These are phyloP conservation scores for Eleusine indica DNA, from an alignment of 176 grass and related monocot genomes.

Conservation along the genomic window DNA sequence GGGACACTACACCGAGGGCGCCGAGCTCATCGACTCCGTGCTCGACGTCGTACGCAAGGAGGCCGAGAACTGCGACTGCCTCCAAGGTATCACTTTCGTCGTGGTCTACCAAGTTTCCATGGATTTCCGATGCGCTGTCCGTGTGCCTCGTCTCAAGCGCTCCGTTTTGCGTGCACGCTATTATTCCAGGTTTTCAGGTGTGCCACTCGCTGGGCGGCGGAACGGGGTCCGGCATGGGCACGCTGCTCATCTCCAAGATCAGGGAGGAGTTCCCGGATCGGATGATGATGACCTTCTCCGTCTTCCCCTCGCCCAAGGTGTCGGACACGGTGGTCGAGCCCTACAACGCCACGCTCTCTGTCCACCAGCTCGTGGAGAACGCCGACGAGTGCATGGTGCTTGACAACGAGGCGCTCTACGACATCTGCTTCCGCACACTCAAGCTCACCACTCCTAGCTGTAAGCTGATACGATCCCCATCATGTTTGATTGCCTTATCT, in stretches of 20 bases:
- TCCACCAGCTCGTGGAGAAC: constrained; percentile 78
- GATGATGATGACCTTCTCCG: constrained; percentile 73
- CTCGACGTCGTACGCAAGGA: constrained; percentile 93
- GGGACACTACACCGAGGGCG: constrained; percentile 97
- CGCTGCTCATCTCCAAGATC: constrained; percentile 67
- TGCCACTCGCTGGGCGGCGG: constrained; percentile 66
- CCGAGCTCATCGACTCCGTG: constrained; percentile 83
- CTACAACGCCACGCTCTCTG: constrained; percentile 69
- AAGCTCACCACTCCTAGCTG: constrained; percentile 54
- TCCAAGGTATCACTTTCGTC: constrained; percentile 56
- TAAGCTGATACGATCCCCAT: not conserved
- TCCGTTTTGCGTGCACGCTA: no score
- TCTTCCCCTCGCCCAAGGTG: constrained; percentile 77
- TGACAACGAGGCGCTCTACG: constrained; percentile 74
- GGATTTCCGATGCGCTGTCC: not conserved
- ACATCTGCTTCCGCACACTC: constrained; percentile 76
- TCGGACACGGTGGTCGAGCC: constrained; percentile 74
- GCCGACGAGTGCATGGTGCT: constrained; percentile 81
- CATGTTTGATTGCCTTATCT: not conserved
- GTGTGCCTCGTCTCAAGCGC: not conserved
- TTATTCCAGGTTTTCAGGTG: not conserved
- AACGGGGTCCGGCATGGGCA: constrained; percentile 58
- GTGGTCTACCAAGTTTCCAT: not conserved
- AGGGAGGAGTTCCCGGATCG: constrained; percentile 63
- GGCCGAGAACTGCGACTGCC: constrained; percentile 94